These are phyloP conservation scores for Yamadazyma mexicana DNA, from an alignment of 1,139 yeast species.

Conservation along the genomic window DNA sequence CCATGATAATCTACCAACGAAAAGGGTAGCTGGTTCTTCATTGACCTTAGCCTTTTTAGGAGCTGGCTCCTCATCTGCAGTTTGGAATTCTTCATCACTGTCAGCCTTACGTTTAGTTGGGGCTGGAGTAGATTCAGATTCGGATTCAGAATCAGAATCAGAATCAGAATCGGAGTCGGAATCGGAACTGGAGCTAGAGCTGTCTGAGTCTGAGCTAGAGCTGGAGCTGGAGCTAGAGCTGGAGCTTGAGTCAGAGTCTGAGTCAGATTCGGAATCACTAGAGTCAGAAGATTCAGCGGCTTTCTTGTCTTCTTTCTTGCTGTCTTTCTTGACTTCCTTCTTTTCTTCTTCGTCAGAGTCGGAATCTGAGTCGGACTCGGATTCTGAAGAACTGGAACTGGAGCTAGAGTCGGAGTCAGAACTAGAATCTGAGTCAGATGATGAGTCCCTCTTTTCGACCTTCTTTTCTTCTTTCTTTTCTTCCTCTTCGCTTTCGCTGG, in stretches of 20 bases:
- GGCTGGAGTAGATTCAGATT: slow-evolving; percentile 8
- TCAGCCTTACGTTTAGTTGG: slow-evolving; percentile 35
- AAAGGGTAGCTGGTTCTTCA: slow-evolving; percentile 81
- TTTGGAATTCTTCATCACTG: slow-evolving; percentile 23
- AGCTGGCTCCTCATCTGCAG: slow-evolving; percentile 33
- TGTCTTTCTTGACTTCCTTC: slow-evolving; percentile 3
- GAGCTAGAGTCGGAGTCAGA: slow-evolving; percentile 15
- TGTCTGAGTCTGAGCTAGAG: slow-evolving; percentile 14
- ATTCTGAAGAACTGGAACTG: slow-evolving; percentile 13
- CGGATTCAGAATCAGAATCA: slow-evolving; percentile 17
- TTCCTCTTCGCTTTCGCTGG: slow-evolving; percentile 15
- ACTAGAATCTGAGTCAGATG: slow-evolving; percentile 20
- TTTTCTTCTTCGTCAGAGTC: slow-evolving; percentile 16
- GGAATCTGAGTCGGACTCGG: slow-evolving; percentile 11
- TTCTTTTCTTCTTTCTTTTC: slow-evolving; percentile 22
- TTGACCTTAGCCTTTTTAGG: slow-evolving; percentile 37
- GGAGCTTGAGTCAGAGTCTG: slow-evolving; percentile 25
- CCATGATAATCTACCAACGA: slow-evolving; percentile 98
- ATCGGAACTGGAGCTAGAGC: slow-evolving; percentile 21
- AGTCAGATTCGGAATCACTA: slow-evolving; percentile 24
- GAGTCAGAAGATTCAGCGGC: slow-evolving; percentile 12
- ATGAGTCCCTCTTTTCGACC: slow-evolving; percentile 2
- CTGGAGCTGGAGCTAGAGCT: slow-evolving; percentile 4
- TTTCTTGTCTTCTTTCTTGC: slow-evolving; percentile 13
- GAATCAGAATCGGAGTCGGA: slow-evolving; percentile 17